These are phyloP conservation scores for Trypanosoma scelopori DNA, from an alignment of 208 protist species.

Conservation along the genomic window DNA sequence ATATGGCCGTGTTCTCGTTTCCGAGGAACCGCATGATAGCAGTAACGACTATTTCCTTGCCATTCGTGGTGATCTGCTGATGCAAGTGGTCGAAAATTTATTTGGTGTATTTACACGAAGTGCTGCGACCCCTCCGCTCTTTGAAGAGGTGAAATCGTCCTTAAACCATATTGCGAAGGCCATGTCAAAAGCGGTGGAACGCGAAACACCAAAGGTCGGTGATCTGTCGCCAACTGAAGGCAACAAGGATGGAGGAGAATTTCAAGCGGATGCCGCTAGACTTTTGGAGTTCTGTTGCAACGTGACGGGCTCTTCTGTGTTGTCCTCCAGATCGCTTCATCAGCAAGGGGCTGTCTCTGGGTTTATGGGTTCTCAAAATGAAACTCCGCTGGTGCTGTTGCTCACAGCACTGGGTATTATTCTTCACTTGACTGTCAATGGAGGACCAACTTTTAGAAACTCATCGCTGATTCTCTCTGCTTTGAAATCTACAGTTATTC, in stretches of 20 bases:
- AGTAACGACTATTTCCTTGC: slow-evolving; percentile 42
- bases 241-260: background rate
- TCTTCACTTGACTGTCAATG: slow-evolving; percentile 82
- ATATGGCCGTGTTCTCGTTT: slow-evolving; percentile 25
- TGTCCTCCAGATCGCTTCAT: background rate
- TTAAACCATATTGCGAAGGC: slow-evolving; percentile 53
- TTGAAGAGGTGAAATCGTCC: slow-evolving; percentile 50
- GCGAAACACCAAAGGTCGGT: slow-evolving; percentile 7
- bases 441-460: slow-evolving; percentile 86
- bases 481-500: slow-evolving; percentile 82
- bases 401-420: slow-evolving; percentile 57
- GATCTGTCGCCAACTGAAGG: background rate
- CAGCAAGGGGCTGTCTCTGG: slow-evolving; percentile 6
- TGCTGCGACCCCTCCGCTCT: slow-evolving; percentile 35
- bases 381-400: slow-evolving; percentile 22
- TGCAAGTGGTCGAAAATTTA: slow-evolving; percentile 48
- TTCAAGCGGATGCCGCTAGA: slow-evolving; percentile 14
- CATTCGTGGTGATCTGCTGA: slow-evolving; percentile 42
- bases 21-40: slow-evolving; percentile 17
- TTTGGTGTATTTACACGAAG: slow-evolving; percentile 45
- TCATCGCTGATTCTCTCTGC: slow-evolving; percentile 58
- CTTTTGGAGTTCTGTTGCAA: slow-evolving; percentile 19
- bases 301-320: slow-evolving; percentile 12
- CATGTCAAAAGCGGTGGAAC: slow-evolving; percentile 57
- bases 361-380: slow-evolving; percentile 7